These are phyloP conservation scores for Uromyces viciae-fabae DNA, from an alignment of 1,284 basidiomycete genomes.

Conservation along the genomic window DNA sequence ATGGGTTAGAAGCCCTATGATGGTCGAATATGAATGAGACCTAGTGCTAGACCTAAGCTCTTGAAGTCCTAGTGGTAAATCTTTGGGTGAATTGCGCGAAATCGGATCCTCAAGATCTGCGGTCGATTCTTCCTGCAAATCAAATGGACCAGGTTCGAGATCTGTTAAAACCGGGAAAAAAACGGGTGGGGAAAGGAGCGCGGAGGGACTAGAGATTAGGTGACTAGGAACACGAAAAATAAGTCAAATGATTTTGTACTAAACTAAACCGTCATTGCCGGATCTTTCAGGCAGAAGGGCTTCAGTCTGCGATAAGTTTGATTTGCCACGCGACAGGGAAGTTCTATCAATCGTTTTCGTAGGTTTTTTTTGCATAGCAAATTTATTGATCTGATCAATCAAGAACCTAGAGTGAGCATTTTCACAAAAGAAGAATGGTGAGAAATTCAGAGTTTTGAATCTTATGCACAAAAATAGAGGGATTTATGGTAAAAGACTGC, in stretches of 20 bases:
- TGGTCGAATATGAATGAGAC: constrained; percentile 64
- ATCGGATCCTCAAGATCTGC: not conserved
- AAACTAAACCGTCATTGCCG: constrained; percentile 31
- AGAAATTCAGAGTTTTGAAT: not conserved
- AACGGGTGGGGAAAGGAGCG: not conserved
- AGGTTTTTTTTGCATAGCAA: constrained; percentile 47
- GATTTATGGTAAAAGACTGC: constrained; percentile 60
- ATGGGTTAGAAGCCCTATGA: constrained; percentile 77
- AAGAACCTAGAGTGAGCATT: constrained; percentile 48
- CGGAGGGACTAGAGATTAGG: not conserved
- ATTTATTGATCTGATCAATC: constrained; percentile 53
- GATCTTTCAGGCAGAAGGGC: constrained; percentile 24
- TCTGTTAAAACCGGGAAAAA: not conserved
- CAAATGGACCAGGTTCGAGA: not conserved
- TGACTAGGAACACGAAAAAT: not conserved
- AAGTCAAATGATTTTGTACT: not conserved
- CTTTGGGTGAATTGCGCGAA: not conserved
- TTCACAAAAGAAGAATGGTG: not conserved
- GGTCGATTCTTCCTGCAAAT: not conserved
- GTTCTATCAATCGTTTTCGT: not conserved
- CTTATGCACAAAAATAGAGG: constrained; percentile 45
- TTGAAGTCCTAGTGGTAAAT: not conserved
- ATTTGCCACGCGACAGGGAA: constrained; percentile 51
- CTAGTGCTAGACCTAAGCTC: constrained; percentile 17
- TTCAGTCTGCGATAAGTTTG: constrained; percentile 44